These are phyloP conservation scores for Penicillium brasilianum DNA, from an alignment of 2,329 filamentous ascomycete species.

Conservation along the genomic window DNA sequence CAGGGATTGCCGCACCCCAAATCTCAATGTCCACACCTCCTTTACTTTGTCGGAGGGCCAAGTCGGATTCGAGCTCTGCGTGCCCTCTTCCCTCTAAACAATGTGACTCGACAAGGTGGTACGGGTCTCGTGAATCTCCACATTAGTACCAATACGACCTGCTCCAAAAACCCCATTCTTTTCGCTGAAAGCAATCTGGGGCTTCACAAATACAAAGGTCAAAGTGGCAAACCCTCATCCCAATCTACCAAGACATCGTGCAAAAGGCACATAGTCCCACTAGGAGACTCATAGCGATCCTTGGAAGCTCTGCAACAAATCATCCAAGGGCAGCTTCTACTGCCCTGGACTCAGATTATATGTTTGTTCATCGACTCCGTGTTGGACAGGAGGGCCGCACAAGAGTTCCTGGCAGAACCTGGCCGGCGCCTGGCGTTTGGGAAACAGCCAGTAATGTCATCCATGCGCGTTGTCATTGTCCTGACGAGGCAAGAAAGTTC, in stretches of 20 bases:
- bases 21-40: constrained; percentile 3
- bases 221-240: not conserved
- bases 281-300: not conserved
- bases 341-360: constrained; percentile 23
- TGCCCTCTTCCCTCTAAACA: constrained; percentile 7
- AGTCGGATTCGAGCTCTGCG: constrained; percentile 6
- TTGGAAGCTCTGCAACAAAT: not conserved
- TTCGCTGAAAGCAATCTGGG: not conserved
- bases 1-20: constrained; percentile 1
- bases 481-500: constrained; percentile 12
- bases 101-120: constrained; percentile 3
- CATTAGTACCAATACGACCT: not conserved
- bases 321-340: not conserved
- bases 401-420: constrained; percentile 13
- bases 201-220: not conserved
- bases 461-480: constrained; percentile 17
- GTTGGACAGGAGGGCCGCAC: constrained; percentile 12
- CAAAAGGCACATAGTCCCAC: not conserved
- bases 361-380: constrained; percentile 24
- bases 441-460: not conserved
- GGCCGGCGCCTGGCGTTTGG: constrained; percentile 5
- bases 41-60: constrained; percentile 7
- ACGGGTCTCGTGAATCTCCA: not conserved
- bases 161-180: not conserved
- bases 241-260: not conserved